phyloP scores from a whole-genome alignment of 192 early-diverging fungal genomes.

The Coemansia sp. region DNA sequence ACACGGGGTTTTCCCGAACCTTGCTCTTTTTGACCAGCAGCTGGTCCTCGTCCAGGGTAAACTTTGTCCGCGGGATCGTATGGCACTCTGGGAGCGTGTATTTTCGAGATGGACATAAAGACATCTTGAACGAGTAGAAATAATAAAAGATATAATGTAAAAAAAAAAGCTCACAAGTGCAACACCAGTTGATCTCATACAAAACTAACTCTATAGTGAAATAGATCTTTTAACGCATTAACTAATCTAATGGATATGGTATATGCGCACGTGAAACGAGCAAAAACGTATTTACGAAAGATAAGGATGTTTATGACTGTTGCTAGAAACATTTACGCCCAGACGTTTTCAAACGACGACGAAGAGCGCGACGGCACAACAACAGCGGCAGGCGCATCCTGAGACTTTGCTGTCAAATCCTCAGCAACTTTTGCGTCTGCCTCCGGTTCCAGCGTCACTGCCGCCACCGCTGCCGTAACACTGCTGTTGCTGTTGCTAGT shows the following conservation, averaged over 20 bases:
- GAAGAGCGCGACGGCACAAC: background rate
- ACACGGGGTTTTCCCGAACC: slow-evolving; percentile 29
- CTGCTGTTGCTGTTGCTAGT: background rate
- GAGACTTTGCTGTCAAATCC: background rate
- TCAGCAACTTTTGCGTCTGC: background rate
- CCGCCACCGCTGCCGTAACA: too few species aligned
- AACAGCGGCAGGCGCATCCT: background rate
- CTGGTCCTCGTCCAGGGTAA: slow-evolving; percentile 4
- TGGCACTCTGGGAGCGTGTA: slow-evolving; percentile 35
- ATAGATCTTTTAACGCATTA: too few species aligned
- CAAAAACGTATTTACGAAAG: too few species aligned
- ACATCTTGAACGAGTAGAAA: background rate
- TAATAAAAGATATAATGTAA: background rate
- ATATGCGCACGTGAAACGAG: too few species aligned
- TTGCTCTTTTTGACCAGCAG: background rate
- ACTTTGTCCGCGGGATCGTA: slow-evolving; percentile 30
- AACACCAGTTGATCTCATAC: too few species aligned
- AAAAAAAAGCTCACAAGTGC: background rate
- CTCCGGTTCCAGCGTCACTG: too few species aligned
- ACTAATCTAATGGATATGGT: too few species aligned
- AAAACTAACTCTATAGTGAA: too few species aligned
- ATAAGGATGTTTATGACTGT: too few species aligned
- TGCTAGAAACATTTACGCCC: background rate
- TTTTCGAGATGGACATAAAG: background rate
- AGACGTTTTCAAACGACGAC: slow-evolving; percentile 6